Evolutionary conservation across 176 grass and related monocot species (phyloP).

Genomic region (Oryza australiensis): DNA sequence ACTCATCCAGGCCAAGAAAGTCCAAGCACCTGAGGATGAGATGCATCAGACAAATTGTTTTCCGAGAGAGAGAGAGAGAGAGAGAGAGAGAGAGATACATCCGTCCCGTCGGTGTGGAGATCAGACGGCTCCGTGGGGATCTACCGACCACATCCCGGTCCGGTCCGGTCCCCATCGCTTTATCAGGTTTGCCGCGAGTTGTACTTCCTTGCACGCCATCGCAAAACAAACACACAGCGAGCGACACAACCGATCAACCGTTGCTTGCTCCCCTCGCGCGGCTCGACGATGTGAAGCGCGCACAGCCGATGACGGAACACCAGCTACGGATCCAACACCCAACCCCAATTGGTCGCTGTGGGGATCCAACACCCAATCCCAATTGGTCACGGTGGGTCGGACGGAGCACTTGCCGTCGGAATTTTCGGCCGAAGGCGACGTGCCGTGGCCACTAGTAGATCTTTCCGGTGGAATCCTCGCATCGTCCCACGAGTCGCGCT

Average conservation of each 20-base stretch:
- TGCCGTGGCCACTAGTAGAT: not conserved
- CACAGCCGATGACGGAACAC: not conserved
- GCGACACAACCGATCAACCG: not conserved
- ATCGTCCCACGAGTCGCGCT: not conserved
- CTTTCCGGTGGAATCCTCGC: not conserved
- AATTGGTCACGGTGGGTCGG: not conserved
- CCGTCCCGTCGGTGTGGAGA: not conserved
- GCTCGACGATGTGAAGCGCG: not conserved
- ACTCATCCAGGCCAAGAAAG: not conserved
- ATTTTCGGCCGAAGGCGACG: not conserved
- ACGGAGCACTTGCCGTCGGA: not conserved
- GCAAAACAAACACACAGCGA: not conserved
- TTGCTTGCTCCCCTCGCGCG: not conserved
- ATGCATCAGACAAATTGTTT: not conserved
- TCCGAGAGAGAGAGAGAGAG: not conserved
- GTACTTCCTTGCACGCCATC: not conserved
- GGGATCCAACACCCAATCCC: not conserved
- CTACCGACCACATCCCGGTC: not conserved
- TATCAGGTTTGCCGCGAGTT: not conserved
- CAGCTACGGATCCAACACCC: not conserved
- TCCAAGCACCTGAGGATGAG: not conserved
- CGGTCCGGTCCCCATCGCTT: not conserved
- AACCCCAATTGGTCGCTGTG: not conserved
- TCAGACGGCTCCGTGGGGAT: not conserved
- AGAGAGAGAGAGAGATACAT: not conserved